These are phyloP conservation scores for Pleoardoris graminearum DNA, from an alignment of 2,329 filamentous ascomycete species.

Conservation along the genomic window DNA sequence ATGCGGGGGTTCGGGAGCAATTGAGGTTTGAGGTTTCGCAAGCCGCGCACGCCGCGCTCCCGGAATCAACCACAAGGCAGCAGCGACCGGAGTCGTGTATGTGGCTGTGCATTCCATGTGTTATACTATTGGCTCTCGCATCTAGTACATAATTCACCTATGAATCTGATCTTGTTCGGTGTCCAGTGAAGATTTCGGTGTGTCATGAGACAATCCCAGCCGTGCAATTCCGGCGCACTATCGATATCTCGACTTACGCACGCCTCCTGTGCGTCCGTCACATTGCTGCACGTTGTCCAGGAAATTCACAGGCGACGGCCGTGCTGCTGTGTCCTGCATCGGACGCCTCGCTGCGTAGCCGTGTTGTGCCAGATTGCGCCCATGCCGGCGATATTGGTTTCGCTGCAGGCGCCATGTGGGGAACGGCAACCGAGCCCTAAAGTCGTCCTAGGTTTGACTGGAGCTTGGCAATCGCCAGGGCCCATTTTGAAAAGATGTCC, in stretches of 20 bases:
- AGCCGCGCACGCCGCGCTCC: background rate
- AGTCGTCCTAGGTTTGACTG: background rate
- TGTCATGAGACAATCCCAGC: background rate
- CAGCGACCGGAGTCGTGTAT: background rate
- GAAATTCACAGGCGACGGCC: constrained; percentile 1
- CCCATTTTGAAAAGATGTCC: background rate
- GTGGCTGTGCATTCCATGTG: constrained; percentile 7
- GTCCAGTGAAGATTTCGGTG: background rate
- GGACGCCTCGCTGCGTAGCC: background rate
- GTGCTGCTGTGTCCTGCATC: constrained; percentile 2
- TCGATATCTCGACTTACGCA: background rate
- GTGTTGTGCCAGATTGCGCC: constrained; percentile 6
- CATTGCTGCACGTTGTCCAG: constrained; percentile 6
- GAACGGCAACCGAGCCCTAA: background rate
- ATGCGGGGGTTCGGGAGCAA: background rate
- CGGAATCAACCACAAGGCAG: background rate
- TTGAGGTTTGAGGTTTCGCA: constrained; percentile 4
- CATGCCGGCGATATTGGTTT: constrained; percentile 8
- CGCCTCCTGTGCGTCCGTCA: constrained; percentile 7
- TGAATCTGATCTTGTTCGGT: too few relatives aligned
- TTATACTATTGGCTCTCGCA: too few relatives aligned
- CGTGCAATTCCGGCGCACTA: too few relatives aligned
- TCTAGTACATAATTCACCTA: too few relatives aligned
- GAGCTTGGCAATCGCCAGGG: background rate
- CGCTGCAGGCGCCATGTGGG: constrained; percentile 4